phyloP scores from a whole-genome alignment of 73 alveolate species.

The Paramecium sexaurelia region DNA sequence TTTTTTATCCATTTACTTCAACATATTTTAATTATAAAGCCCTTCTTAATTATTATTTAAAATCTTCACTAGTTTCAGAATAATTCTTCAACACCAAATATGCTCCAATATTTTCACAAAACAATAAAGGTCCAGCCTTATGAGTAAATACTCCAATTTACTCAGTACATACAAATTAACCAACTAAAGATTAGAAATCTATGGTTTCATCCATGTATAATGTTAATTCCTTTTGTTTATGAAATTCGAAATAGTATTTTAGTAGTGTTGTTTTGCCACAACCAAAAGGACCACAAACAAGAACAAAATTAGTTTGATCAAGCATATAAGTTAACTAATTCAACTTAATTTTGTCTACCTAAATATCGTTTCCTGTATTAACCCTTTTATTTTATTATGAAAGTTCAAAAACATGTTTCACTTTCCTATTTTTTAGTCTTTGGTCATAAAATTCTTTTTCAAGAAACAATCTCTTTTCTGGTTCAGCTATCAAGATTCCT shows the following conservation, averaged over 20 bases:
- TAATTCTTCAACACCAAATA: constrained; percentile 75
- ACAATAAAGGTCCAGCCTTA: constrained; percentile 85
- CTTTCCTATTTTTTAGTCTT: not conserved
- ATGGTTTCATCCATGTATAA: constrained; percentile 78
- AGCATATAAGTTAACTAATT: not conserved
- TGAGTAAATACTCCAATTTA: constrained; percentile 80
- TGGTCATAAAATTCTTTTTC: constrained; percentile 31
- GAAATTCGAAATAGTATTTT: constrained; percentile 25
- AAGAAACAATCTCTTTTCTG: constrained; percentile 20
- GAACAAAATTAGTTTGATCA: constrained; percentile 49
- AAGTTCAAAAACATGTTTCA: not conserved
- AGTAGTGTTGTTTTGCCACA: constrained; percentile 74
- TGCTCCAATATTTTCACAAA: constrained; percentile 79
- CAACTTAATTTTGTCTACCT: not conserved
- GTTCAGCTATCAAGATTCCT: not conserved
- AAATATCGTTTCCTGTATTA: not conserved
- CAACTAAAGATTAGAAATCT: constrained; percentile 82
- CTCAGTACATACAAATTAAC: constrained; percentile 86
- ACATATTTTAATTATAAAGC: constrained; percentile 66
- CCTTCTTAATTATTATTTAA: constrained; percentile 56
- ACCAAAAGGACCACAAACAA: constrained; percentile 73
- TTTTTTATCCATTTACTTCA: constrained; percentile 51
- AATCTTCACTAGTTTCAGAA: constrained; percentile 65
- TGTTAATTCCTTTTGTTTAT: constrained; percentile 56
- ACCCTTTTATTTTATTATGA: not conserved